Conservation (phyloP, 176 grass and related monocot species). For the Bolboschoenus planiculmis region DNA sequence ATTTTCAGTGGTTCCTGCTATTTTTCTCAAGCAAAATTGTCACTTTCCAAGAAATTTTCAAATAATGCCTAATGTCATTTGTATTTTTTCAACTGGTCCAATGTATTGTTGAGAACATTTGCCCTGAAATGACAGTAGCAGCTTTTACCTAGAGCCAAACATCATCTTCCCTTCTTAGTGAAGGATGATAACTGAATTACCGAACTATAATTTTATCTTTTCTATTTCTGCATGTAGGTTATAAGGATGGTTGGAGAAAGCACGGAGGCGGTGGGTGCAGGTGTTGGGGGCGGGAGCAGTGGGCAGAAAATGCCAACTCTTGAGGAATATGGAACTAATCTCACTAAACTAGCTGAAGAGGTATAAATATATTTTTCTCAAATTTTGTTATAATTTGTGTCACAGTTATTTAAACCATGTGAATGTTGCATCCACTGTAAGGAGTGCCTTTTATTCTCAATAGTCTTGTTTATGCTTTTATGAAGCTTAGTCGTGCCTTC, state of each 20-base stretch:
- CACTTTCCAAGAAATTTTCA: not conserved
- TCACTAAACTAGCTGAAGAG: conserved; percentile 97
- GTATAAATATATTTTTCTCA: conserved; percentile 26
- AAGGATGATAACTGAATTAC: not conserved
- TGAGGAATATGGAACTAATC: conserved; percentile 97
- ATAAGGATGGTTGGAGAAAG: conserved; percentile 99
- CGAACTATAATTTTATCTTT: not conserved
- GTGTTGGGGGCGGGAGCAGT: conserved; percentile 84
- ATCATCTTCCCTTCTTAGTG: not conserved
- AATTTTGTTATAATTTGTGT: not conserved
- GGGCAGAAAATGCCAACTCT: conserved; percentile 97
- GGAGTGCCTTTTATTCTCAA: too few species aligned
- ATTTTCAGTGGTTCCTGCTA: not conserved
- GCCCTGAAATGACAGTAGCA: not conserved
- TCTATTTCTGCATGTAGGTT: conserved; percentile 43
- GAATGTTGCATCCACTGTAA: not conserved
- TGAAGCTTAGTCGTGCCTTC: too few species aligned
- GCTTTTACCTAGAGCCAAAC: not conserved
- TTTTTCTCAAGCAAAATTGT: not conserved
- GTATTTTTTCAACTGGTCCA: not conserved
- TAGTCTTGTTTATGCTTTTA: too few species aligned
- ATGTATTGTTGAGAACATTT: not conserved
- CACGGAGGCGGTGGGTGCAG: conserved; percentile 84
- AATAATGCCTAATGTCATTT: not conserved
- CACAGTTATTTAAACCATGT: not conserved